Percentiles rank a stretch among this genome's conserved stretches.
Evolutionary conservation across 2,329 filamentous ascomycete species (phyloP).

Genomic region (Botrytis medusae): DNA sequence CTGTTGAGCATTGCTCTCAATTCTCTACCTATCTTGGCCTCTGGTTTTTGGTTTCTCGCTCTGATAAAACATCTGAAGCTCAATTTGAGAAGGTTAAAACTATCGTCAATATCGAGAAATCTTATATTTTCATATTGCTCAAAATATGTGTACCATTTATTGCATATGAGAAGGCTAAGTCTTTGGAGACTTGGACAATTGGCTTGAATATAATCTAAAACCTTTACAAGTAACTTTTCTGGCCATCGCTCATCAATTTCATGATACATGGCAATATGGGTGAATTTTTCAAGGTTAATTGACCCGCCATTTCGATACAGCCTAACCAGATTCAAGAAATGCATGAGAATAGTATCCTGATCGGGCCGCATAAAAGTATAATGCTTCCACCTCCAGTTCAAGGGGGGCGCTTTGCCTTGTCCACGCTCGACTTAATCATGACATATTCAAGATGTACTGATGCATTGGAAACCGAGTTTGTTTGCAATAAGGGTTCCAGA

Average conservation of each 20-base stretch:
- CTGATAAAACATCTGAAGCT: no score
- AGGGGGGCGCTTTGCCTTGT: background rate
- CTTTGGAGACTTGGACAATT: background rate
- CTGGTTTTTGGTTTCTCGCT: no score
- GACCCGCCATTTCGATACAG: fast-evolving
- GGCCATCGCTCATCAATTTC: background rate
- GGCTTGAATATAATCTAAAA: background rate
- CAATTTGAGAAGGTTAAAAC: no score
- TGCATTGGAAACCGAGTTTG: background rate
- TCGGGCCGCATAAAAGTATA: background rate
- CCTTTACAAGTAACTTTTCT: no score
- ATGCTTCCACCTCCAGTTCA: background rate
- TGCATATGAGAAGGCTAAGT: background rate
- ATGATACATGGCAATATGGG: background rate
- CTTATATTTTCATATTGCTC: no score
- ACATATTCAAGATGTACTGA: background rate
- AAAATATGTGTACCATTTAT: no score
- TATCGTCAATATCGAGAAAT: background rate
- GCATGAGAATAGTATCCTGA: background rate
- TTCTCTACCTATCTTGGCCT: no score
- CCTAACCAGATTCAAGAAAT: fast-evolving
- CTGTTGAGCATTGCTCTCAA: no score
- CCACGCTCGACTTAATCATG: background rate
- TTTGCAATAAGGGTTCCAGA: fast-evolving
- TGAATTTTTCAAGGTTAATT: background rate